These are phyloP conservation scores for Tricholoma sp. DNA, from an alignment of 768 basidiomycete species.

Conservation along the genomic window DNA sequence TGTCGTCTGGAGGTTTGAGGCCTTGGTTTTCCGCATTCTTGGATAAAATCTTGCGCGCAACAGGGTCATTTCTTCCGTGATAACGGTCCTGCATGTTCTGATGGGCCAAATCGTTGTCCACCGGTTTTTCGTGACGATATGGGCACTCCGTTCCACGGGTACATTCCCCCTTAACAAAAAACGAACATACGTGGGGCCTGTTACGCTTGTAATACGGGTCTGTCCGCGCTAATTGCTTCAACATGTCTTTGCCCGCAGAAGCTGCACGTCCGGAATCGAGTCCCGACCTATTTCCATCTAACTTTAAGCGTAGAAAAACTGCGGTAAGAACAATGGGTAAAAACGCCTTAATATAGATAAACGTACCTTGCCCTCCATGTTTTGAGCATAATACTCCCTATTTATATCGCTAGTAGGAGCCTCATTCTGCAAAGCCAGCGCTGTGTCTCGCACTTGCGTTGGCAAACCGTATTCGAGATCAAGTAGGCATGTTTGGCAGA, in stretches of 20 bases:
- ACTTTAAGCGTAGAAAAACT: constrained; percentile 32
- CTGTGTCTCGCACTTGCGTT: constrained; percentile 96
- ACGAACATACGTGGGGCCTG: constrained; percentile 88
- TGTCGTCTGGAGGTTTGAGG: constrained; percentile 85
- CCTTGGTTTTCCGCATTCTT: constrained; percentile 79
- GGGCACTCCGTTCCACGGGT: constrained; percentile 90
- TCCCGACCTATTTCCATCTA: constrained; percentile 66
- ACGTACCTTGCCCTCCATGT: constrained; percentile 79
- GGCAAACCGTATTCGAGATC: constrained; percentile 96
- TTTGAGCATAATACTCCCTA: constrained; percentile 91
- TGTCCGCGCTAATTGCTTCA: constrained; percentile 89
- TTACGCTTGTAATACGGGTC: constrained; percentile 99
- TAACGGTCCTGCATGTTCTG: constrained; percentile 96
- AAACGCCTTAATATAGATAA: not conserved
- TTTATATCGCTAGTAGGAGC: constrained; percentile 98
- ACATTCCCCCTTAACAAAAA: constrained; percentile 95
- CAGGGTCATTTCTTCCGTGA: constrained; percentile 89
- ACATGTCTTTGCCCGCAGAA: constrained; percentile 91
- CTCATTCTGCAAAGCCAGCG: constrained; percentile 75
- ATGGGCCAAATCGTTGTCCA: constrained; percentile 75
- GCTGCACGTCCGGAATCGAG: constrained; percentile 57
- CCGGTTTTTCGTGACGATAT: constrained; percentile 90
- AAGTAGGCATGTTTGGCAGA: constrained; percentile 96
- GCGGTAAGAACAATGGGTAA: not conserved
- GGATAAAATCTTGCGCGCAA: constrained; percentile 84